Conservation (phyloP, 1,284 basidiomycete genomes). For the Cystobasidiaceae sp. region DNA sequence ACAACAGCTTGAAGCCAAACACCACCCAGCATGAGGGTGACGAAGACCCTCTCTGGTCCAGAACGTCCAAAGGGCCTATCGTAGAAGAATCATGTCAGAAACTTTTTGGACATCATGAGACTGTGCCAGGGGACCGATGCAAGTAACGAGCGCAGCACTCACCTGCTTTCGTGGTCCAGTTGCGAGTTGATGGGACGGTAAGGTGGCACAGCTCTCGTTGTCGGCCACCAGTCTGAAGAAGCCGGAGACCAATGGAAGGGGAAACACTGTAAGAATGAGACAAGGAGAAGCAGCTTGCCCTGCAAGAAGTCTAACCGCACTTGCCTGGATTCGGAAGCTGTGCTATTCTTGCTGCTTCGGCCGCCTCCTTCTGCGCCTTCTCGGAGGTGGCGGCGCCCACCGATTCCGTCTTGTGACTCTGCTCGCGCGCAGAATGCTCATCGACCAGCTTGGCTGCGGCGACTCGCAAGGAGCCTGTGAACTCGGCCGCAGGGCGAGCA, state of each 20-base stretch:
- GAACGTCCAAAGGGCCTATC: background rate
- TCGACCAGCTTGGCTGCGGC: background rate
- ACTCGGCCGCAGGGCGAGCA: background rate
- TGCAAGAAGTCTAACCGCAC: background rate
- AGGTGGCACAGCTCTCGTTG: background rate
- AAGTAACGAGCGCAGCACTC: background rate
- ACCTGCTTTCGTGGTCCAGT: background rate
- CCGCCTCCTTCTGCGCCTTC: background rate
- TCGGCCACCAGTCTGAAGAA: background rate
- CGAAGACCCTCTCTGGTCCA: background rate
- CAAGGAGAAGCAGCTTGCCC: too few species aligned
- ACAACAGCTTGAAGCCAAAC: constrained; percentile 1
- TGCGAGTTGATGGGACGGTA: background rate
- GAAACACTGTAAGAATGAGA: background rate
- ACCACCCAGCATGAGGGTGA: background rate
- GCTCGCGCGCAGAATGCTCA: background rate
- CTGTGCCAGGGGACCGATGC: too few species aligned
- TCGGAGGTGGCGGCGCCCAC: too few species aligned
- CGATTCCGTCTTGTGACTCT: background rate
- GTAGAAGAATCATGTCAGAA: background rate
- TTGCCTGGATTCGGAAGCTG: background rate
- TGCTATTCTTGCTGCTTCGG: background rate
- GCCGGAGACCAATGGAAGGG: background rate
- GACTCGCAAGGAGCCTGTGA: background rate
- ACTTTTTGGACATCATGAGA: too few species aligned